phyloP scores from a whole-genome alignment of 78 protist species.

The Dictyostelium capitatum region DNA sequence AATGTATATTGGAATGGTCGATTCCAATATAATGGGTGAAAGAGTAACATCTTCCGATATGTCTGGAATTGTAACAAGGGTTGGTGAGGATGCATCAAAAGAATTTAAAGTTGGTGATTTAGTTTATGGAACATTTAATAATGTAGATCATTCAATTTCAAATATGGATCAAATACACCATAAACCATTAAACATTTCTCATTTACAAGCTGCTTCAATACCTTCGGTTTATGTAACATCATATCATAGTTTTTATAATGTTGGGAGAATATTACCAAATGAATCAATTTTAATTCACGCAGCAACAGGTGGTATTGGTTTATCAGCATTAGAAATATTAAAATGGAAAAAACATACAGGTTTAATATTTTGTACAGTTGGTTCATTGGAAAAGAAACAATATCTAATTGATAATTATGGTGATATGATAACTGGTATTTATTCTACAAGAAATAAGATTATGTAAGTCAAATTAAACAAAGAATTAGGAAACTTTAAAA shows the following conservation, averaged over 20 bases:
- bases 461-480: background rate
- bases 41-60: no score
- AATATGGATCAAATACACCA: background rate
- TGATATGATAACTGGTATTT: background rate
- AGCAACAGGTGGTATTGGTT: conserved; percentile 43
- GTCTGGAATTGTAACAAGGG: background rate
- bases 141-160: no score
- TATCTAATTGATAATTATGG: background rate
- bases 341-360: conserved; percentile 37
- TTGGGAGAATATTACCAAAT: background rate
- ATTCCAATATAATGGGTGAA: no score
- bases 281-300: conserved; percentile 11
- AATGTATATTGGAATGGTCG: conserved; percentile 16
- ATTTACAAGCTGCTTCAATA: conserved; percentile 37
- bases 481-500: background rate
- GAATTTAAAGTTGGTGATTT: conserved; percentile 6
- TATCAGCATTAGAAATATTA: conserved; percentile 6
- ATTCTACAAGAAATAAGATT: background rate
- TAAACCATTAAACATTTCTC: conserved; percentile 2
- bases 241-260: background rate
- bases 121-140: no score
- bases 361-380: conserved; percentile 1
- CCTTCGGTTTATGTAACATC: conserved; percentile 21
- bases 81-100: background rate
- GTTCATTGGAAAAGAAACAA: background rate